These are phyloP conservation scores for Steccherinum ochraceum DNA, from an alignment of 768 basidiomycete genomes.

Conservation along the genomic window DNA sequence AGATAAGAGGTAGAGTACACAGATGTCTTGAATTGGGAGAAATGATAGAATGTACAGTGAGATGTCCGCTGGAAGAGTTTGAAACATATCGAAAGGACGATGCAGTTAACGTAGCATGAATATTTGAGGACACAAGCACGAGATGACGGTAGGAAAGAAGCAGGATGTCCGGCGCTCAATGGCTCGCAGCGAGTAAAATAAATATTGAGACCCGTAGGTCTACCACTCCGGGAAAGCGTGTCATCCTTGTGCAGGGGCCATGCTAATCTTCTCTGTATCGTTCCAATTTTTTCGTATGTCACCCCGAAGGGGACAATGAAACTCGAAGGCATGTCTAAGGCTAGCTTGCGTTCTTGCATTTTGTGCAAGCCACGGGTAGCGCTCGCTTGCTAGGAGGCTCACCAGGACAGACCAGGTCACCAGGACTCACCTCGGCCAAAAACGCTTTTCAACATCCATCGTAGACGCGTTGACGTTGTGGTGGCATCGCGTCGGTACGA, in stretches of 20 bases:
- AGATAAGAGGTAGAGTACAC: constrained; percentile 10
- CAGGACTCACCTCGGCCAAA: too few relatives aligned
- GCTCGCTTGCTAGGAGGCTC: too few relatives aligned
- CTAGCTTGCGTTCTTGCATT: constrained; percentile 6
- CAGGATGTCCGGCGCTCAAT: too few relatives aligned
- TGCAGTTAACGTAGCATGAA: too few relatives aligned
- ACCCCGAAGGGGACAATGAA: constrained; percentile 75
- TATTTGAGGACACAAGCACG: too few relatives aligned
- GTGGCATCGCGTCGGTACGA: too few relatives aligned
- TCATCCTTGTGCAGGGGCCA: constrained; percentile 99
- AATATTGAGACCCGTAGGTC: constrained; percentile 38
- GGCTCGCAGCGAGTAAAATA: constrained; percentile 24
- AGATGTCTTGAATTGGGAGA: constrained; percentile 14
- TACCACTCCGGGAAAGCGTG: constrained; percentile 97
- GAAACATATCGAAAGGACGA: not conserved
- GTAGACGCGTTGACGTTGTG: too few relatives aligned
- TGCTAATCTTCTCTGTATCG: constrained; percentile 99
- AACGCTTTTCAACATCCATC: too few relatives aligned
- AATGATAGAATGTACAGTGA: constrained; percentile 17
- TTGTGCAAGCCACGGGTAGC: constrained; percentile 12
- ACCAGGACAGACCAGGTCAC: too few relatives aligned
- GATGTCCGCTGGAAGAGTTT: constrained; percentile 12
- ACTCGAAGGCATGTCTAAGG: not conserved
- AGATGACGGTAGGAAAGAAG: too few relatives aligned
- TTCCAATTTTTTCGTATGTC: constrained; percentile 99